These are phyloP conservation scores for Apophysomyces elegans DNA, from an alignment of 371 early-diverging fungal genomes.

Conservation along the genomic window DNA sequence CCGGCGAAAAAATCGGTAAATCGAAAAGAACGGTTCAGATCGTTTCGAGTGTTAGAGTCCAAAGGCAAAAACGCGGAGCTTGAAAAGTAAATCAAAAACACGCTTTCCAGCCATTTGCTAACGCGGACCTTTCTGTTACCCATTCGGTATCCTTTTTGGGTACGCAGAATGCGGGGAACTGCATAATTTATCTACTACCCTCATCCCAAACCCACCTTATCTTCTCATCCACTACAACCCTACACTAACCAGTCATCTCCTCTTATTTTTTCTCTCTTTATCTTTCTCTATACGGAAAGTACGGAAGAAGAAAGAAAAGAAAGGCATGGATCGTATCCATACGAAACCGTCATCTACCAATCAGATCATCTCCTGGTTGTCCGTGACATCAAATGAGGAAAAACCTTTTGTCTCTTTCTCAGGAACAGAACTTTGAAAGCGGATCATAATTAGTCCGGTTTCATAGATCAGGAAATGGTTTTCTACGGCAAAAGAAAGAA, in stretches of 20 bases:
- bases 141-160: neutral
- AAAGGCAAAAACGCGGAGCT: constrained; percentile 6
- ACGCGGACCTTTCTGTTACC: neutral
- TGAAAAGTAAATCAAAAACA: constrained; percentile 7
- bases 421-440: neutral
- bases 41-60: constrained; percentile 5
- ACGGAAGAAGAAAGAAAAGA: too few species aligned
- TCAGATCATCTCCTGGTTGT: too few species aligned
- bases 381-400: too few species aligned
- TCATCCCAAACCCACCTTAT: neutral
- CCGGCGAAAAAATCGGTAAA: constrained; percentile 12
- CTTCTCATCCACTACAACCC: too few species aligned
- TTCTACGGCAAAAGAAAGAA: too few species aligned
- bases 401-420: neutral
- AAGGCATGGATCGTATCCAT: too few species aligned
- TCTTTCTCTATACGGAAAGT: too few species aligned
- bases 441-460: constrained; percentile 1
- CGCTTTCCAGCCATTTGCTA: neutral
- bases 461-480: neutral
- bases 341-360: too few species aligned
- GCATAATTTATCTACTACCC: neutral
- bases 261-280: too few species aligned
- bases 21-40: constrained; percentile 8
- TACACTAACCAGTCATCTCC: too few species aligned
- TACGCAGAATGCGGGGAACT: neutral